phyloP scores from a whole-genome alignment of 192 early-diverging fungal genomes.

The Backusella westeae region DNA sequence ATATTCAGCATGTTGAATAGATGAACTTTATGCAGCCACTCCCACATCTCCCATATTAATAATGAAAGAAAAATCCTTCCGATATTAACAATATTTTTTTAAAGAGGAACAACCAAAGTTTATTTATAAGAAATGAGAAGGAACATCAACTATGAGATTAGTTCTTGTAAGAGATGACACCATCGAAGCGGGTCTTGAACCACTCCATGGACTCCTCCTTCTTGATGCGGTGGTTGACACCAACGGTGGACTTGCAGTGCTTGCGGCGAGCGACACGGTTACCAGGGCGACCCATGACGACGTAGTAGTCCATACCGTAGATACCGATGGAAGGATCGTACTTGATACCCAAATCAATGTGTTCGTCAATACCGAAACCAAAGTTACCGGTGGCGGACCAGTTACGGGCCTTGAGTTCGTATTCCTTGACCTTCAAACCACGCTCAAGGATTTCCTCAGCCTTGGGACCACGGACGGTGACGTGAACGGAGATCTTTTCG shows the following conservation, averaged over 20 bases:
- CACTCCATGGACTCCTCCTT: slow-evolving; percentile 95
- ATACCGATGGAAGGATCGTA: slow-evolving; percentile 99
- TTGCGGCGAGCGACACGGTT: slow-evolving; percentile 94
- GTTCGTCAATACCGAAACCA: slow-evolving; percentile 99
- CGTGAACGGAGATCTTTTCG: slow-evolving; percentile 99
- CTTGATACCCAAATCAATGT: slow-evolving; percentile 99
- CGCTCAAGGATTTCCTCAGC: slow-evolving; percentile 97
- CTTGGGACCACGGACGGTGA: slow-evolving; percentile 90
- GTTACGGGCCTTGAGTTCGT: slow-evolving; percentile 93
- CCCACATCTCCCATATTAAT: neutral
- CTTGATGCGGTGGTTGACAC: slow-evolving; percentile 86
- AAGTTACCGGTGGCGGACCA: slow-evolving; percentile 99
- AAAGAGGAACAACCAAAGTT: neutral
- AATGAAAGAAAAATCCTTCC: neutral
- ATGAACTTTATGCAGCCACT: too few relatives aligned
- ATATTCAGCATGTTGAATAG: too few relatives aligned
- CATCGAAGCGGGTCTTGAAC: slow-evolving; percentile 92
- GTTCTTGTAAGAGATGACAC: slow-evolving; percentile 73
- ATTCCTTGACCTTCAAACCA: slow-evolving; percentile 99
- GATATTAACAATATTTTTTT: neutral
- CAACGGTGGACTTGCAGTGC: slow-evolving; percentile 80
- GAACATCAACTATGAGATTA: slow-evolving; percentile 36
- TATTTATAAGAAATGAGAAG: neutral
- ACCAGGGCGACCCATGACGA: slow-evolving; percentile 98
- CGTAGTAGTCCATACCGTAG: slow-evolving; percentile 69